These are phyloP conservation scores for Acacia melanoxylon DNA, from an alignment of 306 rosid species.

Conservation along the genomic window DNA sequence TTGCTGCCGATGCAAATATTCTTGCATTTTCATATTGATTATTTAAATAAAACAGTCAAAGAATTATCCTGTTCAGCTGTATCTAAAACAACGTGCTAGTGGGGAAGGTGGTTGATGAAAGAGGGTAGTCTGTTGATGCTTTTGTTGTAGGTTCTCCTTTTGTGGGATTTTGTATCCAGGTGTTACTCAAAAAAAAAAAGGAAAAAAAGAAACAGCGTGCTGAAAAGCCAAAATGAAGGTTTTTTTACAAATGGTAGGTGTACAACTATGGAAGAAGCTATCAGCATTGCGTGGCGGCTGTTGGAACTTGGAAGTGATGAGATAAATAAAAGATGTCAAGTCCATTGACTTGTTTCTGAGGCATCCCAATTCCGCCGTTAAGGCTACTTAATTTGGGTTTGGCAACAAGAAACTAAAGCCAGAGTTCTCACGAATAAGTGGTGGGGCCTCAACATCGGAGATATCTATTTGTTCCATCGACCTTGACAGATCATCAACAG, in stretches of 20 bases:
- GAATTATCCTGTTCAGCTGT: conserved; percentile 10
- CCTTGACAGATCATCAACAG: conserved; percentile 57
- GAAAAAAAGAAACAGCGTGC: neutral
- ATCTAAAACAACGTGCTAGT: conserved; percentile 8
- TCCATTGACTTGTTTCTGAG: conserved; percentile 28
- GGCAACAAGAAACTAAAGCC: conserved; percentile 61
- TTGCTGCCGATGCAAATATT: neutral
- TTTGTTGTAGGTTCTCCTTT: no score
- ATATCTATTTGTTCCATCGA: conserved; percentile 61
- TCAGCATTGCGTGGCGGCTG: conserved; percentile 17
- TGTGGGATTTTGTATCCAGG: no score
- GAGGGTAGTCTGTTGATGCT: no score
- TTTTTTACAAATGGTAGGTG: conserved; percentile 20
- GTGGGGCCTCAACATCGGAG: conserved; percentile 53
- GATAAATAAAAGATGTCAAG: conserved; percentile 14
- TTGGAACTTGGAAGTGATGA: conserved; percentile 1
- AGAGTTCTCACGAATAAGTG: conserved; percentile 53
- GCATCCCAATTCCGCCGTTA: conserved; percentile 29
- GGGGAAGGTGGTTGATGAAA: no score
- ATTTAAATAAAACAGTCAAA: neutral
- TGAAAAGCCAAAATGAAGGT: conserved; percentile 13
- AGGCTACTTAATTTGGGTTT: conserved; percentile 40
- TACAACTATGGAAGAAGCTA: conserved; percentile 34
- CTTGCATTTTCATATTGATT: neutral
- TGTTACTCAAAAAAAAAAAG: no score